These are phyloP conservation scores for Colletotrichum destructivum DNA, from an alignment of 2,329 filamentous ascomycete genomes.

Conservation along the genomic window DNA sequence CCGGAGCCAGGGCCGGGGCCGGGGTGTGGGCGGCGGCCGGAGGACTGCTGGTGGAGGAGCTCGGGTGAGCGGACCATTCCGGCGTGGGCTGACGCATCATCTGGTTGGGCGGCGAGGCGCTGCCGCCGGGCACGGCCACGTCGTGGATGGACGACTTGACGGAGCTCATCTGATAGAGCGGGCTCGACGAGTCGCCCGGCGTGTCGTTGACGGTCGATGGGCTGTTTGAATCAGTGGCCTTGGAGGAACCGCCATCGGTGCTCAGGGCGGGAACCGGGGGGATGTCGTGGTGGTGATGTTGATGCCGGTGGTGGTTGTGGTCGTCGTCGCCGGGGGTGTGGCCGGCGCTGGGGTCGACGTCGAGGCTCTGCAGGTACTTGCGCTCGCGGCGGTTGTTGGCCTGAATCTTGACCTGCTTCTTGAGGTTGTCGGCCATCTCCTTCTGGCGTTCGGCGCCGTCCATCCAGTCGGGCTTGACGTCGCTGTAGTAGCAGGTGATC, in stretches of 20 bases:
- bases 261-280: constrained; percentile 34
- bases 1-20: neutral
- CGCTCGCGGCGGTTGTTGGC: constrained; percentile 54
- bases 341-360: constrained; percentile 24
- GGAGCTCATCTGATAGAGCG: constrained; percentile 37
- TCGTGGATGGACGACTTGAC: constrained; percentile 42
- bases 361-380: constrained; percentile 62
- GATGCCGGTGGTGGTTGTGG: neutral
- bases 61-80: constrained; percentile 30
- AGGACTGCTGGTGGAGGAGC: neutral
- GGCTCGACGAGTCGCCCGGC: constrained; percentile 33
- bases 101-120: constrained; percentile 29
- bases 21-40: neutral
- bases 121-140: constrained; percentile 16
- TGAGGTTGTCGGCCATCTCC: constrained; percentile 46
- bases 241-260: constrained; percentile 31
- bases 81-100: constrained; percentile 27
- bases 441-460: constrained; percentile 54
- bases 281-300: neutral
- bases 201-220: constrained; percentile 40
- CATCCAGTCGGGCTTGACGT: constrained; percentile 72
- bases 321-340: constrained; percentile 28
- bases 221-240: constrained; percentile 28
- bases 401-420: constrained; percentile 46
- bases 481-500: constrained; percentile 69